Conservation (phyloP, 352 stramenopile genomes). For the Globisporangium nagaii region DNA sequence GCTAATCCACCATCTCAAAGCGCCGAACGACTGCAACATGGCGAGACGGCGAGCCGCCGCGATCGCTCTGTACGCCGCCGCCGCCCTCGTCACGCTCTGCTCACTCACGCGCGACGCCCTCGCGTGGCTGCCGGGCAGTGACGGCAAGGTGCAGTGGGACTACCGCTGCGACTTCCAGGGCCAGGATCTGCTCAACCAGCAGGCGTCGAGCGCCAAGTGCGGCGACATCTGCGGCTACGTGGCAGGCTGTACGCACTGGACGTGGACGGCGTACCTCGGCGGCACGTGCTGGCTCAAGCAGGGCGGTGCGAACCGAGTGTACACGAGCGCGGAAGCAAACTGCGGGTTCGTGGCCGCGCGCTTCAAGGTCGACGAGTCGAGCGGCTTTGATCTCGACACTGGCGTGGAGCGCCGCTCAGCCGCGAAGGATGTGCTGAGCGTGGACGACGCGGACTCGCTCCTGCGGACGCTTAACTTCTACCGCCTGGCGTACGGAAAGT, state of each 20-base stretch:
- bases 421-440: conserved; percentile 9
- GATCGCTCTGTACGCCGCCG: neutral
- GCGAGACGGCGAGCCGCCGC: neutral
- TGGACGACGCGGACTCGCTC: conserved; percentile 19
- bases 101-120: neutral
- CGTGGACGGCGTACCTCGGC: conserved; percentile 16
- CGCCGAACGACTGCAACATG: too few species aligned
- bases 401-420: neutral
- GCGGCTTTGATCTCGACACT: conserved; percentile 7
- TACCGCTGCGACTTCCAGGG: conserved; percentile 28
- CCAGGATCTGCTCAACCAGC: conserved; percentile 7
- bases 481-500: conserved; percentile 11
- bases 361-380: conserved; percentile 6
- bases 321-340: neutral
- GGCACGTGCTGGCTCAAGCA: conserved; percentile 32
- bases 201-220: conserved; percentile 22
- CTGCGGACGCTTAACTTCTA: conserved; percentile 28
- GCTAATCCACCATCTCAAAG: too few species aligned
- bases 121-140: conserved; percentile 18
- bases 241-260: conserved; percentile 30
- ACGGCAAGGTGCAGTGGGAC: conserved; percentile 23
- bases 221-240: conserved; percentile 23
- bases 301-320: conserved; percentile 5
- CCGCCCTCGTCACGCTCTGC: too few species aligned
- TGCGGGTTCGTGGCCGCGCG: conserved; percentile 7